phyloP scores from a whole-genome alignment of 2,329 filamentous ascomycete species.

The Nakataea oryzae region DNA sequence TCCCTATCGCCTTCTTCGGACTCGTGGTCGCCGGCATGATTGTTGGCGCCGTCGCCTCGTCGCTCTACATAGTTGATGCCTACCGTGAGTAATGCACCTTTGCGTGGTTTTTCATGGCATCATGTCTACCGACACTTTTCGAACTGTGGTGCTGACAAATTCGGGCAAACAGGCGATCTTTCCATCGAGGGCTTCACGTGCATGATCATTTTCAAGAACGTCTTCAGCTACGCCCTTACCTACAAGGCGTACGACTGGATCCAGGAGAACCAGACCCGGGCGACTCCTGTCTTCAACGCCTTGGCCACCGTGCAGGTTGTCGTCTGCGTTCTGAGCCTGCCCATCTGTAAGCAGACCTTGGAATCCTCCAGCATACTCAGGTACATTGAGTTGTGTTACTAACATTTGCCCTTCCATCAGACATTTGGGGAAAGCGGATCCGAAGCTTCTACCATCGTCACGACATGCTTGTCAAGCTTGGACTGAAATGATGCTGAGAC shows the following conservation, averaged over 20 bases:
- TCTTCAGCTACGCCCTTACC: conserved; percentile 80
- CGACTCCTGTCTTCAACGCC: conserved; percentile 48
- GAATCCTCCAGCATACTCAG: background rate
- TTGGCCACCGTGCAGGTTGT: conserved; percentile 69
- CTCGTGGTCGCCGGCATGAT: conserved; percentile 86
- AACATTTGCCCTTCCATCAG: conserved; percentile 27
- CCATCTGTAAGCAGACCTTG: conserved; percentile 51
- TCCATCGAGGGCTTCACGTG: conserved; percentile 84
- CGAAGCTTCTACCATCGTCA: conserved; percentile 65
- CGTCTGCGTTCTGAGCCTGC: conserved; percentile 64
- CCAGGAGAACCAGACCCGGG: conserved; percentile 47
- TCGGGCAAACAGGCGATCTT: conserved; percentile 44
- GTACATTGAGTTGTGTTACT: background rate
- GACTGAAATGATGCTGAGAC: conserved; percentile 15
- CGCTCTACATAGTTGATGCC: conserved; percentile 85
- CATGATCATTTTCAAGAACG: conserved; percentile 87
- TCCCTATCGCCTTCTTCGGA: conserved; percentile 73
- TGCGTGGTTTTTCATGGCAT: conserved; percentile 2
- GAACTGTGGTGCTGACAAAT: background rate
- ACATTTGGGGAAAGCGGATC: conserved; percentile 69
- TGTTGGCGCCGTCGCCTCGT: conserved; percentile 74
- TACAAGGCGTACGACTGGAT: conserved; percentile 83
- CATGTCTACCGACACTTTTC: background rate
- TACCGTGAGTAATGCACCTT: conserved; percentile 53
- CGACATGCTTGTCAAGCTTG: conserved; percentile 49